These are phyloP conservation scores for Spizellomyces sp. DNA, from an alignment of 192 early-diverging fungal species.

Conservation along the genomic window DNA sequence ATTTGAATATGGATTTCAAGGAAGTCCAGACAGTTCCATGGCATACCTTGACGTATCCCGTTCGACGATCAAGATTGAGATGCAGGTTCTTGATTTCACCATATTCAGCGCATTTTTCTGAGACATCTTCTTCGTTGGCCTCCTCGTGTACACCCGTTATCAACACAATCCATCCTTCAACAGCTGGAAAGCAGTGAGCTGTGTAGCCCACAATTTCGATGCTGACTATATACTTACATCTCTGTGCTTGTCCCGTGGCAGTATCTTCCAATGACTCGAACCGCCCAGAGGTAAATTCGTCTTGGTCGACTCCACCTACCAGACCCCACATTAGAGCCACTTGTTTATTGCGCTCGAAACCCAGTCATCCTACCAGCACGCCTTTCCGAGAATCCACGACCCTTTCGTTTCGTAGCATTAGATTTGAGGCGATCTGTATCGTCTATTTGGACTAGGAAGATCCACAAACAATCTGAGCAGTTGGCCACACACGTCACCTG, in stretches of 20 bases:
- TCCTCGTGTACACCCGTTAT: constrained; percentile 94
- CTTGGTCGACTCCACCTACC: background rate
- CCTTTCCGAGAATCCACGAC: constrained; percentile 48
- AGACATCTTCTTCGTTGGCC: constrained; percentile 87
- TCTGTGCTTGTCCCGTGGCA: constrained; percentile 40
- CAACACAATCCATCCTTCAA: constrained; percentile 97
- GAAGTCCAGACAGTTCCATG: background rate
- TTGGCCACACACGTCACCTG: background rate
- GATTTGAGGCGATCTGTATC: constrained; percentile 24
- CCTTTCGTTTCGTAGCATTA: constrained; percentile 42
- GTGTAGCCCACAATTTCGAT: no score
- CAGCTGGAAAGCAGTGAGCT: constrained; percentile 37
- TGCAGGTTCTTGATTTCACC: constrained; percentile 91
- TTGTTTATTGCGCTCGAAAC: background rate
- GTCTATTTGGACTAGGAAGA: background rate
- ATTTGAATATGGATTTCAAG: background rate
- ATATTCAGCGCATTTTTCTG: constrained; percentile 82
- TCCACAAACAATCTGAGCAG: background rate
- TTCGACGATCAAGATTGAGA: constrained; percentile 90
- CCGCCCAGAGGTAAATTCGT: constrained; percentile 4
- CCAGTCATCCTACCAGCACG: constrained; percentile 22
- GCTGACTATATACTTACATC: constrained; percentile 38
- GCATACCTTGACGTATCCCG: constrained; percentile 90
- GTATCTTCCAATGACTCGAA: constrained; percentile 46
- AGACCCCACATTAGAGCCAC: background rate